A percentile compares a stretch with the other conserved stretches of the same genome.
Evolutionary conservation across 2,329 filamentous ascomycete genomes (phyloP).

Genomic region (Phialophora macrospora): DNA sequence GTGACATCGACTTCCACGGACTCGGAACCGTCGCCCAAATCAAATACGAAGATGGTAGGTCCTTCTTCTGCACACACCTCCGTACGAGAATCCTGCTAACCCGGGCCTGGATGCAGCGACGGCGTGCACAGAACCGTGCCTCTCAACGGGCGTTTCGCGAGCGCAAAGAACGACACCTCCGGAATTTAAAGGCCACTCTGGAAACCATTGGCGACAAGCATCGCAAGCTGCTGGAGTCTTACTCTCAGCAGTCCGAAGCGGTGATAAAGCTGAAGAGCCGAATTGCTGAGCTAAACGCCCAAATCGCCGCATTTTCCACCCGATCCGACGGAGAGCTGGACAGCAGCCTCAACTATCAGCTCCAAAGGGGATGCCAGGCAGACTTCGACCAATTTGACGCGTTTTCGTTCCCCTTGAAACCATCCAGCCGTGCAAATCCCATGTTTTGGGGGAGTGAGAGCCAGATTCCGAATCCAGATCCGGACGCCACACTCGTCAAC

Average conservation of each 20-base stretch:
- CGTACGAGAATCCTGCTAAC: background rate
- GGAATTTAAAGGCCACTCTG: constrained; percentile 12
- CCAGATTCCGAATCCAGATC: background rate
- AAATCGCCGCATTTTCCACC: constrained; percentile 11
- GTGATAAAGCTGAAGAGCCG: constrained; percentile 7
- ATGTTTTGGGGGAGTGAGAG: background rate
- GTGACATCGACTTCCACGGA: constrained; percentile 12
- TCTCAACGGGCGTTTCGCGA: constrained; percentile 22
- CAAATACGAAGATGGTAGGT: constrained; percentile 15
- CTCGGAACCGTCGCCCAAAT: constrained; percentile 10
- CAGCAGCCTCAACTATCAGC: background rate
- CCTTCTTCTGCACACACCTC: background rate
- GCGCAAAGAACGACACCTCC: constrained; percentile 20
- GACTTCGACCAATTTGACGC: constrained; percentile 19
- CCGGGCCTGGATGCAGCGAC: constrained; percentile 3
- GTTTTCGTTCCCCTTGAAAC: constrained; percentile 11
- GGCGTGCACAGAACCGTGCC: constrained; percentile 19
- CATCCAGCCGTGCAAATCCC: background rate
- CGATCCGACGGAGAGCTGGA: background rate
- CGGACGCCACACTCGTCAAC: background rate
- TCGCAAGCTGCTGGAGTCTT: constrained; percentile 14
- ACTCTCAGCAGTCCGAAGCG: constrained; percentile 12
- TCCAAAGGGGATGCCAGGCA: background rate
- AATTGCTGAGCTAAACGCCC: constrained; percentile 10
- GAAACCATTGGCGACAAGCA: constrained; percentile 11